Percentiles rank a stretch among this genome's conserved stretches.
phyloP scores from a whole-genome alignment of 2,329 filamentous ascomycete genomes.

The Xylaria arbuscula region DNA sequence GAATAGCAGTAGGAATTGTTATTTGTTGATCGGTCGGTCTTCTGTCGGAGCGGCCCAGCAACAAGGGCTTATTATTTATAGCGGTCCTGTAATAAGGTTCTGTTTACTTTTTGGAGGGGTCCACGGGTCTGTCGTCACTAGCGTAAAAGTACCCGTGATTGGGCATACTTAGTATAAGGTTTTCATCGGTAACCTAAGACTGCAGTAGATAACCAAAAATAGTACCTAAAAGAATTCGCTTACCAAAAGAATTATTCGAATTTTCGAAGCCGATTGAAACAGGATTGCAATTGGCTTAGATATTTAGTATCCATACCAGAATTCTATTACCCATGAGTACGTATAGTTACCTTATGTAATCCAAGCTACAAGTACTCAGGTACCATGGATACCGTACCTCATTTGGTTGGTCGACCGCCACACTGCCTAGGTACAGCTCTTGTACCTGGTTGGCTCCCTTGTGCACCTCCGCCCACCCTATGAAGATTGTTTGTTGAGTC shows the following conservation, averaged over 20 bases:
- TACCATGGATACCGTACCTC: not conserved
- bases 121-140: slow-evolving; percentile 28
- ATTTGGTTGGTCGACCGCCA: slow-evolving; percentile 4
- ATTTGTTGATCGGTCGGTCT: not conserved
- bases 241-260: no score
- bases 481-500: slow-evolving; percentile 33
- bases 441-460: slow-evolving; percentile 22
- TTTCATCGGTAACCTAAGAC: no score
- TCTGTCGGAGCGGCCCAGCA: slow-evolving; percentile 19
- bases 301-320: no score
- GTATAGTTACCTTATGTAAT: not conserved
- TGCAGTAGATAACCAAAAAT: no score
- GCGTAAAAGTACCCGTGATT: slow-evolving; percentile 21
- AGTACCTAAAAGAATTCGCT: not conserved
- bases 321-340: no score
- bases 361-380: not conserved
- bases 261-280: no score
- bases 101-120: slow-evolving; percentile 37
- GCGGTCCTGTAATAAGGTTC: not conserved
- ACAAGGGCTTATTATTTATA: slow-evolving; percentile 10
- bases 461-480: slow-evolving; percentile 13
- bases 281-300: no score
- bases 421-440: not conserved
- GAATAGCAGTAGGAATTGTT: not conserved
- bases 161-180: not conserved